Percentiles rank a stretch among this genome's conserved stretches.
These are phyloP conservation scores for Zygosaccharomyces pseudobailii DNA, from an alignment of 1,139 yeast genomes.

Conservation along the genomic window DNA sequence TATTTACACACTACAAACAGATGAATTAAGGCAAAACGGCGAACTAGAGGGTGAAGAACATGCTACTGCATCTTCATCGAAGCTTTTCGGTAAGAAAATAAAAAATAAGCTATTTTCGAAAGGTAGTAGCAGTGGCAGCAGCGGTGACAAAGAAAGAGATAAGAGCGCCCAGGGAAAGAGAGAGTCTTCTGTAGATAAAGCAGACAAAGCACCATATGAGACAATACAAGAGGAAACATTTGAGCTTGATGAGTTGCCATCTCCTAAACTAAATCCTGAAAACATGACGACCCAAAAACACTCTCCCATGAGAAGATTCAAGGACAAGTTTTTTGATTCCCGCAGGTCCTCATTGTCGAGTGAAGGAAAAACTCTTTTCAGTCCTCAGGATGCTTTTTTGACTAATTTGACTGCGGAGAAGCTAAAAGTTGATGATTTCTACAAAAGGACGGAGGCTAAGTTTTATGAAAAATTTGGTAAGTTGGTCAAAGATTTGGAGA, in stretches of 20 bases:
- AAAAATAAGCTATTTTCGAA: slow-evolving; percentile 17
- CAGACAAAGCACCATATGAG: slow-evolving; percentile 9
- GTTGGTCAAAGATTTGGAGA: slow-evolving; percentile 44
- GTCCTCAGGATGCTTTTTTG: slow-evolving; percentile 40
- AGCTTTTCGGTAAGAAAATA: slow-evolving; percentile 13
- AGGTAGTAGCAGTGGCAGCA: slow-evolving; percentile 1
- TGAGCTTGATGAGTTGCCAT: slow-evolving; percentile 24
- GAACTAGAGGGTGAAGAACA: slow-evolving; percentile 25
- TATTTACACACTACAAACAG: slow-evolving; percentile 61
- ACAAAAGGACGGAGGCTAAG: slow-evolving; percentile 46
- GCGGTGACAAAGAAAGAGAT: not conserved
- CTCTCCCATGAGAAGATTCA: slow-evolving; percentile 13
- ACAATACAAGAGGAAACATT: slow-evolving; percentile 29
- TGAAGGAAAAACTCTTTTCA: slow-evolving; percentile 24
- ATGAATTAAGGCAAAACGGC: slow-evolving; percentile 38
- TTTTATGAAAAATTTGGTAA: slow-evolving; percentile 47
- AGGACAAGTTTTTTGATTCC: slow-evolving; percentile 19
- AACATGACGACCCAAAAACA: slow-evolving; percentile 1
- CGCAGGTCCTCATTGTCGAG: slow-evolving; percentile 28
- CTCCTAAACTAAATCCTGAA: slow-evolving; percentile 6
- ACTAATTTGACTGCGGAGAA: slow-evolving; percentile 56
- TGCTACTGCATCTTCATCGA: slow-evolving; percentile 10
- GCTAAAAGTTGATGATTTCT: slow-evolving; percentile 55
- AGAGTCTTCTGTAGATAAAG: slow-evolving; percentile 2
- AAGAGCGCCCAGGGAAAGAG: not conserved